Conservation (phyloP, 371 early-diverging fungal species). For the Saksenaea vasiformis region DNA sequence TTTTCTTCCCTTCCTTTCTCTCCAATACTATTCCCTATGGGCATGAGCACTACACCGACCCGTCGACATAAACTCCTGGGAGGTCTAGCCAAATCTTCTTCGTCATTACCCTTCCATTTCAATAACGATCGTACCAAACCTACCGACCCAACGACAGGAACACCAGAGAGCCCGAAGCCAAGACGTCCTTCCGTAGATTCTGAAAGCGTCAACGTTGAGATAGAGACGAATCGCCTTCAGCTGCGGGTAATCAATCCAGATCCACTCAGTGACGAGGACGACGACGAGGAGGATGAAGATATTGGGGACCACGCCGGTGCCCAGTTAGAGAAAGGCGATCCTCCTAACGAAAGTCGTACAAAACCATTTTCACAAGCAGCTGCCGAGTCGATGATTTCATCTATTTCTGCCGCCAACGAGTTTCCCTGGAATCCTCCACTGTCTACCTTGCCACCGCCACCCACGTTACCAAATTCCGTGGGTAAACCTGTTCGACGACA, state of each 20-base stretch:
- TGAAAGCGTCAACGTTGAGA: neutral
- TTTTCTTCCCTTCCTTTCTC: slow-evolving; percentile 1
- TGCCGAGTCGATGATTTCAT: slow-evolving; percentile 4
- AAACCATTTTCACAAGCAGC: slow-evolving; percentile 1
- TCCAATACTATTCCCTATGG: slow-evolving; percentile 2
- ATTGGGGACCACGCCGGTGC: neutral
- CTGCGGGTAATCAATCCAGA: slow-evolving; percentile 32
- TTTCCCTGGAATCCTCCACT: neutral
- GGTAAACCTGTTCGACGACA: slow-evolving; percentile 6
- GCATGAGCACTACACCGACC: slow-evolving; percentile 1
- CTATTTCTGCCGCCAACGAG: slow-evolving; percentile 9
- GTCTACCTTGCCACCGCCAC: neutral
- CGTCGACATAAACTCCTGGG: neutral
- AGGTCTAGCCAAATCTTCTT: neutral
- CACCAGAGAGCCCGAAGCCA: neutral
- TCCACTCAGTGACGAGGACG: slow-evolving; percentile 15
- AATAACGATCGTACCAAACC: neutral
- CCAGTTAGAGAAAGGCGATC: neutral
- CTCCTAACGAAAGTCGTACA: neutral
- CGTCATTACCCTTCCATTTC: neutral
- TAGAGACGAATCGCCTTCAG: neutral
- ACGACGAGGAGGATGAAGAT: slow-evolving; percentile 12
- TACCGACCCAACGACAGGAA: no score
- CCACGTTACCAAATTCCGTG: neutral
- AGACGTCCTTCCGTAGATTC: neutral